phyloP scores from a whole-genome alignment of 257 asterid species.

The Petunia axillaris region DNA sequence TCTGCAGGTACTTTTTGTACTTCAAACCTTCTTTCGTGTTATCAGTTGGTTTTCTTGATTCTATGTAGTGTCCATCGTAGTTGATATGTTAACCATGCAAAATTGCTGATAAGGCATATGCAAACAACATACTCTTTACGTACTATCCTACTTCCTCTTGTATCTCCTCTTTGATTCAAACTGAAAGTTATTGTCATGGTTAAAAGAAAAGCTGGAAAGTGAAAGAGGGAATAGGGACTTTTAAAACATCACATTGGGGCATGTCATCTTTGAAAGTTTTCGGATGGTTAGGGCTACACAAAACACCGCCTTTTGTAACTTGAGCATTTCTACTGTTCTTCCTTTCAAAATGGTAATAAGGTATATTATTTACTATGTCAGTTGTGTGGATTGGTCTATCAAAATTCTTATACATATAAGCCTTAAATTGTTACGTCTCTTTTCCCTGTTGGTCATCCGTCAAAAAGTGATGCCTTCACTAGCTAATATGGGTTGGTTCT shows the following conservation, averaged over 20 bases:
- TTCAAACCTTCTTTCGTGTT: background rate
- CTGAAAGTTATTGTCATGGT: background rate
- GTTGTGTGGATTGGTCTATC: background rate
- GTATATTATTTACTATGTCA: background rate
- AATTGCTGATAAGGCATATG: background rate
- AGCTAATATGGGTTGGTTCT: slow-evolving; percentile 6
- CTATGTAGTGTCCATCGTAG: background rate
- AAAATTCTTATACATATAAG: background rate
- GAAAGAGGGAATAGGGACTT: background rate
- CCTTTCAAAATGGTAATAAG: background rate
- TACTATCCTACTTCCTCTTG: background rate
- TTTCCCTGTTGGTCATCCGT: background rate
- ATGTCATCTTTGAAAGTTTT: slow-evolving; percentile 10
- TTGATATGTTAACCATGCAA: background rate
- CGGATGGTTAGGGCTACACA: background rate
- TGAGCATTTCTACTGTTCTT: background rate
- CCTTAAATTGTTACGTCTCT: background rate
- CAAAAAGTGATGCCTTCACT: background rate
- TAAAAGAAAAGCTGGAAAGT: background rate
- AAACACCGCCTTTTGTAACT: background rate
- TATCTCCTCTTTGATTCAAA: background rate
- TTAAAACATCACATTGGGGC: background rate
- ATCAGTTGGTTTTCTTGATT: background rate
- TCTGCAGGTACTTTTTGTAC: slow-evolving; percentile 59
- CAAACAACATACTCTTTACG: background rate